phyloP scores from a whole-genome alignment of 257 asterid genomes.

The Salvia splendens region DNA sequence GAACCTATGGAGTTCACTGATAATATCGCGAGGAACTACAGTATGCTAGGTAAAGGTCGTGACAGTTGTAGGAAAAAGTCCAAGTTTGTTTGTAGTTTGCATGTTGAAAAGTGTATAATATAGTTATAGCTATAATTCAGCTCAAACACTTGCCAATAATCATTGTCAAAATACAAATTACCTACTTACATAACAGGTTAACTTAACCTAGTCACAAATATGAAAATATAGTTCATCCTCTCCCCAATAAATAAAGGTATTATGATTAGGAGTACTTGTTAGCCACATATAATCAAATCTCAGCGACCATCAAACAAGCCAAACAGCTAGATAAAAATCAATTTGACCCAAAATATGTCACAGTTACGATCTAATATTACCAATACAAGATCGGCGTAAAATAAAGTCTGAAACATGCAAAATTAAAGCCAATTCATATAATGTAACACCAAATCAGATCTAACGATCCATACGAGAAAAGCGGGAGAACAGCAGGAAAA shows the following conservation, averaged over 20 bases:
- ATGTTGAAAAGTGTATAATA: background rate
- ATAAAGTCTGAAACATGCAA: background rate
- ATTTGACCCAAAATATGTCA: conserved; percentile 4
- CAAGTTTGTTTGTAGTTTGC: conserved; percentile 1
- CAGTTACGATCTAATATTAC: background rate
- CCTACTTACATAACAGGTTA: background rate
- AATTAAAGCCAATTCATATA: background rate
- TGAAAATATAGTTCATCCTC: background rate
- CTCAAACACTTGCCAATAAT: background rate
- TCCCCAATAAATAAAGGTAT: background rate
- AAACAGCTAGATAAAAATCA: conserved; percentile 5
- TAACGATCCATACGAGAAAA: conserved; percentile 12
- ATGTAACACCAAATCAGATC: conserved; percentile 29
- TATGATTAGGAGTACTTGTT: background rate
- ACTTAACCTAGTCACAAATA: background rate
- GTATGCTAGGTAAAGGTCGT: conserved; percentile 3
- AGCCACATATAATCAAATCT: background rate
- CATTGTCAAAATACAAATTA: background rate
- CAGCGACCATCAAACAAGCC: conserved; percentile 10
- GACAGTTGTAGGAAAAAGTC: conserved; percentile 7
- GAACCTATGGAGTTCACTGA: background rate
- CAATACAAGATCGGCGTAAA: conserved; percentile 23
- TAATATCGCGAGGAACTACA: background rate
- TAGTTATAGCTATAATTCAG: background rate
- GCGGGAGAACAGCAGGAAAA: too few relatives aligned